Base-by-base conservation (phyloP, 2,329 filamentous ascomycete species). In the Fusarium musae region DNA sequence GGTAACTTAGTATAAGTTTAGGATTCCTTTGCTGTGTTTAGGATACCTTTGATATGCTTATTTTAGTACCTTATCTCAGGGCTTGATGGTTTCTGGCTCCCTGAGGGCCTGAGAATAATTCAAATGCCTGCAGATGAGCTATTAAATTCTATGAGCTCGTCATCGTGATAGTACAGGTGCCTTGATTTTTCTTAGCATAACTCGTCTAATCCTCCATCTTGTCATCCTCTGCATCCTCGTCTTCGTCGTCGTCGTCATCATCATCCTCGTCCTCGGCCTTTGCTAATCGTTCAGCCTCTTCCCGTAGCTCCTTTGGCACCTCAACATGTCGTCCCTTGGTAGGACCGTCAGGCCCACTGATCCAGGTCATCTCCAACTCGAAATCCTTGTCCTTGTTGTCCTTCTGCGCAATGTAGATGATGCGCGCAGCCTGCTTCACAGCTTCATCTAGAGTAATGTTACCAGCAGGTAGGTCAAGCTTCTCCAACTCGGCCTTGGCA, bases 301-400 rank as follows among this genome's bases (percentile, higher is more conserved):
- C 95, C 66, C 92, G 87, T 78, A 99, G 84, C 75, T 95, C 93
- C 87, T 94, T 95, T 64, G 96, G 96, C 66, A 99, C 96, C 84
- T 97, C 94, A 83, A 96, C 89, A 81, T 99, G 96, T 78, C 92
- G 91, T 72, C 96, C 96, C 86, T 97, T 96, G 72, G 95, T 98
- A 40, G 95, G 95, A 9, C 95, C 96, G 75, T 93, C 90, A 53
- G 91, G 84, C 59, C 89, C 90, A 83, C 95, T 98, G 83, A 98
- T 93, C 96, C 96, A 99, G 67, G 94, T 97, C 95, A 99, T 97
- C 87, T 99, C 96, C 68, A 99, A 88, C 90, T 99, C 96, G 80
- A 98, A 99, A 75, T 98, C 96, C 88, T 99, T 99, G 85, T 98
- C 96, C 87, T 98, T 98, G 88, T 96, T 98, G 83, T 99, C 96